Conservation (phyloP, 306 rosid genomes). For the Macrotyloma uniflorum region DNA sequence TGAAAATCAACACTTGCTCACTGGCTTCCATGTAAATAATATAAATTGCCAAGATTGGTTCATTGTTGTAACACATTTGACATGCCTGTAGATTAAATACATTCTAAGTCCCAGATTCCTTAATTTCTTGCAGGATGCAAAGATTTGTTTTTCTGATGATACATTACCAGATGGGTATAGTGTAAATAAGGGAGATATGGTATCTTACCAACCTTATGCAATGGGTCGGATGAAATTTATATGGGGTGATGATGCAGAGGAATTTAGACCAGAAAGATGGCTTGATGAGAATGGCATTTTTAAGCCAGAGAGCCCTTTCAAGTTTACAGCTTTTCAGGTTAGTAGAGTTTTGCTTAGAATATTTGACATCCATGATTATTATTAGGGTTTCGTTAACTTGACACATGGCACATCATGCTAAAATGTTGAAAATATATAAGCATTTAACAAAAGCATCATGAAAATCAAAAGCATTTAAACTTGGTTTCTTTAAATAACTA, state of each 20-base stretch:
- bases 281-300: conserved; percentile 63
- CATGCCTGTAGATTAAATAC: not conserved
- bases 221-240: conserved; percentile 87
- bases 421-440: not conserved
- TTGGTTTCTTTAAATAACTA: too few species aligned
- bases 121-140: conserved; percentile 61
- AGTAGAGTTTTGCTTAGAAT: not conserved
- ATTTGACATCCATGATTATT: not conserved
- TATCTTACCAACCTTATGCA: conserved; percentile 76
- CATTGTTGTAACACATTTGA: not conserved
- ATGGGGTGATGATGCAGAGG: conserved; percentile 87
- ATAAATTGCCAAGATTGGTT: not conserved
- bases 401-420: not conserved
- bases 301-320: conserved; percentile 69
- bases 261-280: conserved; percentile 78
- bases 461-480: too few species aligned
- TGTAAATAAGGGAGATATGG: conserved; percentile 67
- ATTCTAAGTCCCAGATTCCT: not conserved
- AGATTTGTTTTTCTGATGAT: conserved; percentile 68
- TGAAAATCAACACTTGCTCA: not conserved
- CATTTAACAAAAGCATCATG: too few species aligned
- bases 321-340: conserved; percentile 85
- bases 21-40: not conserved
- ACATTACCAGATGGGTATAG: conserved; percentile 71
- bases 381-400: not conserved